A percentile compares a stretch with the other conserved stretches of the same genome.
Evolutionary conservation across 768 basidiomycete genomes (phyloP).

Genomic region (Suillus decipiens): DNA sequence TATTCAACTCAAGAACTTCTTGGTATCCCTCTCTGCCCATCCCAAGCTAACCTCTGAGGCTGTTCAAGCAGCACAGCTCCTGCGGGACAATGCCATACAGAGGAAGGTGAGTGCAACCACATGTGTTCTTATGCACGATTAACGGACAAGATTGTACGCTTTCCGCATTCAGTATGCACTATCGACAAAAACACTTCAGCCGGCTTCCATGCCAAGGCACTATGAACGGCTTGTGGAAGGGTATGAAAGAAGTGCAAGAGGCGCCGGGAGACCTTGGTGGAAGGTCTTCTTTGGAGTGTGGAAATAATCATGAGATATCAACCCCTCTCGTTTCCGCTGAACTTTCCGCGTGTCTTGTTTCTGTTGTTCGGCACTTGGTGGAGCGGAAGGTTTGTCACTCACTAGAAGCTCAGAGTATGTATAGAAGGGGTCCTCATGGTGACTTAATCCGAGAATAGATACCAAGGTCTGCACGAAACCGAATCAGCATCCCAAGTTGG

Average conservation of each 20-base stretch:
- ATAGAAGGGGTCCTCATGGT: background rate
- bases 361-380: background rate
- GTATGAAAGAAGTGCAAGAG: constrained; percentile 72
- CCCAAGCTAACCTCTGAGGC: constrained; percentile 65
- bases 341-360: background rate
- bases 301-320: constrained; percentile 28
- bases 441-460: background rate
- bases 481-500: background rate
- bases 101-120: constrained; percentile 48
- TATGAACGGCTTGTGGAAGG: constrained; percentile 75
- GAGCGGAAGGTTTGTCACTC: background rate
- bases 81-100: constrained; percentile 56
- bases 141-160: constrained; percentile 17
- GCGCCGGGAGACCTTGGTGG: constrained; percentile 83
- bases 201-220: constrained; percentile 71
- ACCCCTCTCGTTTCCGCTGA: background rate
- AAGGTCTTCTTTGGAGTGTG: constrained; percentile 79
- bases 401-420: constrained; percentile 2
- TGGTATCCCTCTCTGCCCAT: constrained; percentile 64
- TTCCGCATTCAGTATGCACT: constrained; percentile 57
- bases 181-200: constrained; percentile 61
- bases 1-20: constrained; percentile 67
- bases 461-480: background rate
- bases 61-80: constrained; percentile 57
- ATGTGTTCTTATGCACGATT: constrained; percentile 7